A percentile compares a stretch with the other conserved stretches of the same genome.
These are phyloP conservation scores for Schizopora paradoxa DNA, from an alignment of 1,284 basidiomycete genomes.

Conservation along the genomic window DNA sequence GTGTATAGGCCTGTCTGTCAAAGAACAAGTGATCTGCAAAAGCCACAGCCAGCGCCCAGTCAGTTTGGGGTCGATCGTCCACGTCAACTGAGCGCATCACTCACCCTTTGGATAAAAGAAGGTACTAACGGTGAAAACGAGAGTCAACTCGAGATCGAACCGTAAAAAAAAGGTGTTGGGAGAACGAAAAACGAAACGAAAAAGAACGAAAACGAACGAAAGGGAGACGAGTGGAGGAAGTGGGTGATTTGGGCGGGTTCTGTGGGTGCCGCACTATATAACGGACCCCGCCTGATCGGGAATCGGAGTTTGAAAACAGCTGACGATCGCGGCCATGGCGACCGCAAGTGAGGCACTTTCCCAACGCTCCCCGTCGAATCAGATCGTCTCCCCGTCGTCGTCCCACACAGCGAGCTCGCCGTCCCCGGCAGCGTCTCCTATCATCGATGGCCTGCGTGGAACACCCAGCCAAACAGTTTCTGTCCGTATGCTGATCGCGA, in stretches of 20 bases:
- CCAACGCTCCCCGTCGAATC: too few relatives aligned
- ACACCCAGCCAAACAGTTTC: too few relatives aligned
- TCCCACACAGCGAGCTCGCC: too few relatives aligned
- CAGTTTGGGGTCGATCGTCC: too few relatives aligned
- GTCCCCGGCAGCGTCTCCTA: too few relatives aligned
- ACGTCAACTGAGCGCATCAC: not conserved
- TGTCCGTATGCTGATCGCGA: too few relatives aligned
- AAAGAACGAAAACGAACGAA: conserved; percentile 27
- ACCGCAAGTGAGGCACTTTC: conserved; percentile 22
- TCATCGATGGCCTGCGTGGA: too few relatives aligned
- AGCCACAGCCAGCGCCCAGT: too few relatives aligned
- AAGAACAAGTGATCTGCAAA: conserved; percentile 56
- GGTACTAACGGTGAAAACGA: conserved; percentile 46
- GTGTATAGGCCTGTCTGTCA: conserved; percentile 50
- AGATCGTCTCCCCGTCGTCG: conserved; percentile 8
- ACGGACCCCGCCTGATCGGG: not conserved
- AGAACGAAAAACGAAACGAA: conserved; percentile 33
- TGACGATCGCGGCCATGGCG: conserved; percentile 24
- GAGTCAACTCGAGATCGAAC: conserved; percentile 42
- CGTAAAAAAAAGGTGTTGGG: conserved; percentile 31
- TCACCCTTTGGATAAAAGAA: conserved; percentile 2
- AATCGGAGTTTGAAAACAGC: conserved; percentile 18
- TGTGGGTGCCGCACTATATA: conserved; percentile 4
- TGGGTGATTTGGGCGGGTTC: conserved; percentile 20
- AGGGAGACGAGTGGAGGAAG: conserved; percentile 28